Conservation (phyloP, 2,329 filamentous ascomycete genomes). For the Trematosphaeria pertusa region DNA sequence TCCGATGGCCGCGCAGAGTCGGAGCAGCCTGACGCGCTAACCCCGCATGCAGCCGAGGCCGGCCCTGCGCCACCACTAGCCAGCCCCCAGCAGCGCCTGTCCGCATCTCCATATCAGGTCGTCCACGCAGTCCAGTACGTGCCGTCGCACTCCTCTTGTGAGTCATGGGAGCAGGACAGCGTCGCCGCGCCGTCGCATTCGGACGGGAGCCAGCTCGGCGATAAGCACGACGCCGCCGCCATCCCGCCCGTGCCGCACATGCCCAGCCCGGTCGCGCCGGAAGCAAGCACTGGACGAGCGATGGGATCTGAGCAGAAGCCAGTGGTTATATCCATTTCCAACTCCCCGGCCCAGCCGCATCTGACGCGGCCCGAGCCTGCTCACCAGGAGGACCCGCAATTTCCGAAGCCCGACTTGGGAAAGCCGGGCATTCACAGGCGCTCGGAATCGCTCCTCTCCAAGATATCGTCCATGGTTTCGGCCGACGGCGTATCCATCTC, state of each 20-base stretch:
- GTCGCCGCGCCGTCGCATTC: conserved; percentile 31
- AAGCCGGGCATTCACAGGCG: conserved; percentile 30
- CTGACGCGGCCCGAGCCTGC: conserved; percentile 14
- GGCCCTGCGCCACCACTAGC: neutral
- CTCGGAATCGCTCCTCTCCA: conserved; percentile 44
- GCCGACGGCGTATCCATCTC: conserved; percentile 37
- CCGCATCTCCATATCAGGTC: conserved; percentile 33
- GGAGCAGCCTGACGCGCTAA: neutral
- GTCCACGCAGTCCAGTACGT: conserved; percentile 42
- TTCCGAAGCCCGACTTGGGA: conserved; percentile 16
- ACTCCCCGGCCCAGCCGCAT: conserved; percentile 1
- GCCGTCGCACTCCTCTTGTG: conserved; percentile 38
- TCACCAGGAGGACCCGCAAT: conserved; percentile 19
- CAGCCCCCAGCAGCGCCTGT: conserved; percentile 17
- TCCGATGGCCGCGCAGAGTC: neutral
- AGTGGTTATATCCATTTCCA: conserved; percentile 19
- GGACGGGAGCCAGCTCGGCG: conserved; percentile 30
- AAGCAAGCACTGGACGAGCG: conserved; percentile 25
- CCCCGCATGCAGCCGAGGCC: conserved; percentile 8
- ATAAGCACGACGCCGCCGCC: conserved; percentile 34
- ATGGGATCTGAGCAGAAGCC: conserved; percentile 13
- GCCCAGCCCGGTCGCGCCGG: conserved; percentile 25
- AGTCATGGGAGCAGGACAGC: conserved; percentile 42
- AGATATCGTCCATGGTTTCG: conserved; percentile 46
- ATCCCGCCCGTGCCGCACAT: conserved; percentile 36